phyloP scores from a whole-genome alignment of 2,329 filamentous ascomycete species.

The Fusarium sp. region DNA sequence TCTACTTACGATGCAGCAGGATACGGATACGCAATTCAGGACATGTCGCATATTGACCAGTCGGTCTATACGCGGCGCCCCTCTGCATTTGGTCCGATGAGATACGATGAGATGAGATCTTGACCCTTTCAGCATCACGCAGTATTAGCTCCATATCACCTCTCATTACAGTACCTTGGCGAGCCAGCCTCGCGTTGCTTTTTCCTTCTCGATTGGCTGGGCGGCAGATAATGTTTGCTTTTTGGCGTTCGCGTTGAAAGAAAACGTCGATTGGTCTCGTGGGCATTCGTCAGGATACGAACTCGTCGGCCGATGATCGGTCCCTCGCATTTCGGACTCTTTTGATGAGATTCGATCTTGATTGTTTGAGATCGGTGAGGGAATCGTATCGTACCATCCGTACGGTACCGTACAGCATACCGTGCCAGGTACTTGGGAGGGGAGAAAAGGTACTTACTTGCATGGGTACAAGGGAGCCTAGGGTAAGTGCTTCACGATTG shows the following conservation, averaged over 20 bases:
- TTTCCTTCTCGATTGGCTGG: constrained; percentile 21
- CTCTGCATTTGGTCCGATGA: background rate
- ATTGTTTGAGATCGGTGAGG: background rate
- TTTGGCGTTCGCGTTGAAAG: background rate
- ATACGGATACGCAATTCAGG: background rate
- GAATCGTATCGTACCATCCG: background rate
- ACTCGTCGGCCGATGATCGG: background rate
- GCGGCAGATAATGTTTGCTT: constrained; percentile 13
- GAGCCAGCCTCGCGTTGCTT: constrained; percentile 22
- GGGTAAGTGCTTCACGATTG: background rate
- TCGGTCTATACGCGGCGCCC: background rate
- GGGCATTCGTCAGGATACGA: background rate
- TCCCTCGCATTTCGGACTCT: background rate
- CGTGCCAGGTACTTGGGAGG: background rate
- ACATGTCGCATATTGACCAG: background rate
- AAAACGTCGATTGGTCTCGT: background rate
- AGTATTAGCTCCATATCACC: constrained; percentile 8
- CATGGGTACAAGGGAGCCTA: background rate
- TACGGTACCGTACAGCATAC: background rate
- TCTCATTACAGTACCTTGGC: background rate
- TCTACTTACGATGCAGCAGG: constrained; percentile 2
- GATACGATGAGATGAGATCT: constrained; percentile 1
- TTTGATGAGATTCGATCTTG: background rate
- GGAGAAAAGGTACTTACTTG: background rate
- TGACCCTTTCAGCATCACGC: constrained; percentile 4